Percentiles rank a stretch among this genome's conserved stretches.
phyloP scores from a whole-genome alignment of 2,329 filamentous ascomycete species.

The Fusarium clavum region DNA sequence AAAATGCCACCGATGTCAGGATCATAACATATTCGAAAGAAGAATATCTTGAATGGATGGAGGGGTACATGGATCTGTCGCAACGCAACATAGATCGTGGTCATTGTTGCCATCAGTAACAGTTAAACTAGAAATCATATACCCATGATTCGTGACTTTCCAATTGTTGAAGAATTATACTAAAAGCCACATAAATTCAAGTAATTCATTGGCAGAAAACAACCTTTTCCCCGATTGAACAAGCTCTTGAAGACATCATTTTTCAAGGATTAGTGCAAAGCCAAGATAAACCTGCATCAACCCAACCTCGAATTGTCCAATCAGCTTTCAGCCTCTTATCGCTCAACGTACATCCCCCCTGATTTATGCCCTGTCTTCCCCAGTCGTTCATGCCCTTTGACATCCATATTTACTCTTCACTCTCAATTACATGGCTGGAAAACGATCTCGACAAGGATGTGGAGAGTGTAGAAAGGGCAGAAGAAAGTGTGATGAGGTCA shows the following conservation, averaged over 20 bases:
- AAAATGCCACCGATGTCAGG: neutral
- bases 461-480: constrained; percentile 47
- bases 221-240: too few relatives aligned
- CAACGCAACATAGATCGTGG: too few relatives aligned
- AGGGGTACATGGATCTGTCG: too few relatives aligned
- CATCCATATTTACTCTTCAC: too few relatives aligned
- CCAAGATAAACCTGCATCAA: neutral
- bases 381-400: neutral
- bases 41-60: neutral
- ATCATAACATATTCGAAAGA: neutral
- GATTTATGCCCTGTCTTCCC: neutral
- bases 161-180: too few relatives aligned
- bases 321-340: constrained; percentile 5
- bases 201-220: too few relatives aligned
- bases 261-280: neutral
- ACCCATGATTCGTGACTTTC: too few relatives aligned
- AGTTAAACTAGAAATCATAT: too few relatives aligned
- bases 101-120: too few relatives aligned
- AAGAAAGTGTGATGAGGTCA: constrained; percentile 46
- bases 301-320: neutral
- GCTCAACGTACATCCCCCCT: neutral
- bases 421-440: constrained; percentile 31
- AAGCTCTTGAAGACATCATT: neutral
- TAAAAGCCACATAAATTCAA: too few relatives aligned
- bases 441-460: constrained; percentile 46